A percentile compares a stretch with the other conserved stretches of the same genome.
These are phyloP conservation scores for Ganoderma sp. DNA, from an alignment of 1,284 basidiomycete genomes.

Conservation along the genomic window DNA sequence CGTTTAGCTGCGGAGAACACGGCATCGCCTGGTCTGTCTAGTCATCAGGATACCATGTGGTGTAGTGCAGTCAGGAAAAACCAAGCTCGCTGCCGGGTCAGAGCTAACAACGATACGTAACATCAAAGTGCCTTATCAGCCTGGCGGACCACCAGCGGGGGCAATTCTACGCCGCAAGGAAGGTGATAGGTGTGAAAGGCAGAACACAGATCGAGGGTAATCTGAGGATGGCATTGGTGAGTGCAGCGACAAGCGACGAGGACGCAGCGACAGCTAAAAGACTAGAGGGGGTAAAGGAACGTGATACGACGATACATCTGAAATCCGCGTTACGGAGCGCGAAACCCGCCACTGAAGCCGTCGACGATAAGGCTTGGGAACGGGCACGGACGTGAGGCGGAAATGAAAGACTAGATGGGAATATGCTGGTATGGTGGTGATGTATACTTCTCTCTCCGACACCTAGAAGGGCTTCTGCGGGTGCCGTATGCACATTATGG, in stretches of 20 bases:
- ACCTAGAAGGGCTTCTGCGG: neutral
- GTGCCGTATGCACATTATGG: conserved; percentile 1
- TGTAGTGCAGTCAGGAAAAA: neutral
- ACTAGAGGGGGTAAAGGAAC: conserved; percentile 1
- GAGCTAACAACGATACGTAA: too few species aligned
- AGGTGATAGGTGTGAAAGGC: conserved; percentile 4
- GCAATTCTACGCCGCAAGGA: neutral
- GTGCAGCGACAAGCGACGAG: conserved; percentile 9
- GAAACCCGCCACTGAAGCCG: neutral
- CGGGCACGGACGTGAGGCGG: neutral
- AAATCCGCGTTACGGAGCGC: neutral
- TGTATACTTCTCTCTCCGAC: conserved; percentile 21
- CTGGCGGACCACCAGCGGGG: neutral
- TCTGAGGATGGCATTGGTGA: conserved; percentile 8
- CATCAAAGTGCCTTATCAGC: too few species aligned
- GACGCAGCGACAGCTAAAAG: conserved; percentile 10
- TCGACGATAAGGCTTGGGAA: neutral
- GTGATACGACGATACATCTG: conserved; percentile 20
- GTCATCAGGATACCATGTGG: neutral
- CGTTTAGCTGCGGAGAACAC: neutral
- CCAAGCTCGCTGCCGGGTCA: too few species aligned
- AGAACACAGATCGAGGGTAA: conserved; percentile 14
- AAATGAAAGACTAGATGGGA: conserved; percentile 32
- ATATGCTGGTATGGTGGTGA: conserved; percentile 21
- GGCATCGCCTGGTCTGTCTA: neutral